Base-by-base conservation (phyloP, 495 filamentous ascomycete genomes). In the Penicillium bialowiezense region DNA sequence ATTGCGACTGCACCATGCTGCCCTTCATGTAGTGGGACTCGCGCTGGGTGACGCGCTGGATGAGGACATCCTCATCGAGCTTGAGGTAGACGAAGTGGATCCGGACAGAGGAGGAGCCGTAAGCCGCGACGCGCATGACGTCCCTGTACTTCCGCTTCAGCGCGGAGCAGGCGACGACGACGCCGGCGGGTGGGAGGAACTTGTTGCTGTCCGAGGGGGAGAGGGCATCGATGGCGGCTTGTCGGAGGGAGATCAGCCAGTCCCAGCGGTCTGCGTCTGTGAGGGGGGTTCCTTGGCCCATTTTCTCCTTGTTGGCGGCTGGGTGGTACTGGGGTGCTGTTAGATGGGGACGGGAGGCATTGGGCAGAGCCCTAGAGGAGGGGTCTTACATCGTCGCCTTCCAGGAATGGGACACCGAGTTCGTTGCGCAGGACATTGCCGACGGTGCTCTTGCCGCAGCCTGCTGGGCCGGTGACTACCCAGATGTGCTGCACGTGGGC, bases 241-340 rank as follows among this genome's bases (percentile, higher is more conserved):
- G 82, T 58, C 95, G 90, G 5, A 97, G 80, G 18, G 80, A 75
- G 51, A 91, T 92, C 38, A 99, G 84, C 95, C 95, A 99, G 73
- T 96, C 92, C 95, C 95, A 97, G 49, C 95, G 88, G 70, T 99
- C 95, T 54, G 82, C 84, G 65, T 99, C 95, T 41, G 91, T 97
- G 41, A 99, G 77, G 5, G 95, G 90, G 33, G 84, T 87, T 52
- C 89, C 89, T 56, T 80, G 74, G 63, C 81, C 74, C 95, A 99
- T 99, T 69, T 99, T 99, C 28, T 91, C 84, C 62, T 96, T 86
- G 74, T 97, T 97, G 44, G 84, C 69, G 43, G 76, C 58, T 2
- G 91, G 79, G 65, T 99, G 95, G 69, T 82, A 97, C 95, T 99
- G 28, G 6, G n/a, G 9, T 24, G 42, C 46, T 54, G 48, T 24